Conservation (phyloP, 2,329 filamentous ascomycete genomes). For the Beauveria caledonica region DNA sequence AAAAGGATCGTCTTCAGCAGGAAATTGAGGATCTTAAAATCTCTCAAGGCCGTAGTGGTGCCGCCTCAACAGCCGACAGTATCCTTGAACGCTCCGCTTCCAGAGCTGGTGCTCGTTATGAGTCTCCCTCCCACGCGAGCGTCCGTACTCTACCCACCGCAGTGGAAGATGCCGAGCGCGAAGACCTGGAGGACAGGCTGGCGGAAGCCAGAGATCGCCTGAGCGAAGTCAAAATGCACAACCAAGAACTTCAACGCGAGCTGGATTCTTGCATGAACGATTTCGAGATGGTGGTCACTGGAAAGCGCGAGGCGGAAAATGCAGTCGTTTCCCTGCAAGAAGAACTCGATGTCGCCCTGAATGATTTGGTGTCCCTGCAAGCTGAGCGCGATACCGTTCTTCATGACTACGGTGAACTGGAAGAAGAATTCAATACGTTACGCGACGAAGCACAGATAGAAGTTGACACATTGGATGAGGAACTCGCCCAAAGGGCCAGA, state of each 20-base stretch:
- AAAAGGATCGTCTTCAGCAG: slow-evolving; percentile 90
- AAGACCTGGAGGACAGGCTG: slow-evolving; percentile 78
- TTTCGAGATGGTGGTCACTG: slow-evolving; percentile 62
- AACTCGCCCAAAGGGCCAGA: slow-evolving; percentile 63
- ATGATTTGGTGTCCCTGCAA: slow-evolving; percentile 72
- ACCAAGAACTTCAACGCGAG: slow-evolving; percentile 79
- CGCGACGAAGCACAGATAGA: slow-evolving; percentile 58
- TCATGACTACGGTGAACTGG: slow-evolving; percentile 51
- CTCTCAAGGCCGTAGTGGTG: slow-evolving; percentile 64
- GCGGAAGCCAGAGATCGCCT: slow-evolving; percentile 79
- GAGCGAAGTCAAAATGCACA: slow-evolving; percentile 77
- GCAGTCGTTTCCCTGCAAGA: slow-evolving; percentile 59
- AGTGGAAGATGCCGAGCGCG: slow-evolving; percentile 68
- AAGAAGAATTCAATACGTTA: slow-evolving; percentile 53
- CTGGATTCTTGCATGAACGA: slow-evolving; percentile 73
- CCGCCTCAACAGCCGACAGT: slow-evolving; percentile 69
- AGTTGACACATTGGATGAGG: slow-evolving; percentile 58
- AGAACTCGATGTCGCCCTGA: slow-evolving; percentile 70
- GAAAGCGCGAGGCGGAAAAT: slow-evolving; percentile 52
- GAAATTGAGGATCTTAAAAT: slow-evolving; percentile 97
- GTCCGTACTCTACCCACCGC: slow-evolving; percentile 56
- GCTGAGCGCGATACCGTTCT: slow-evolving; percentile 81
- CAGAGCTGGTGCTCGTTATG: slow-evolving; percentile 54
- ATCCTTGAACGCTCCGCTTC: slow-evolving; percentile 93
- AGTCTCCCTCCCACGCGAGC: slow-evolving; percentile 66